Evolutionary conservation across 1,284 basidiomycete species (phyloP), one percentile per base, ranked within the genome.

Genomic region (Cystobasidium sp.): DNA sequence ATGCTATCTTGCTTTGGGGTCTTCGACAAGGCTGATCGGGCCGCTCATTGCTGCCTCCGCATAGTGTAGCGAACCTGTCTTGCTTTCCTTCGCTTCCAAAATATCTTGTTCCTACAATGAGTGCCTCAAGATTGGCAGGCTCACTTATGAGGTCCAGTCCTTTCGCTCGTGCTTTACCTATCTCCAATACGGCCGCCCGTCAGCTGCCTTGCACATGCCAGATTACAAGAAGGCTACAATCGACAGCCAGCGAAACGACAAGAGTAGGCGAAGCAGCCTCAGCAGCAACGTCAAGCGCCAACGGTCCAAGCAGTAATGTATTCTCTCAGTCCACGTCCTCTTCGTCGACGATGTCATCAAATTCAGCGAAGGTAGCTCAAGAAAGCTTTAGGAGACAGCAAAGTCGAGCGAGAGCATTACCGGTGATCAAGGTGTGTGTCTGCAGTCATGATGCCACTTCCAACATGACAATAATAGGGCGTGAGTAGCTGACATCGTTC

Each of bases 381-480:
- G 70, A 52, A 31, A 73, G 70, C 63, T 61, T 62, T 41, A 52
- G 43, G 24, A 49, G 63, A 37, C 58, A 56, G 53, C 55, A 53
- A 51, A 43, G 53, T 22, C 55, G 59, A 59, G 62, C 61, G 22
- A 41, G 66, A 46, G 31, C 66, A 24, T 37, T 75, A 18, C 74
- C 74, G 37, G 62, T 72, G 62, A 75, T 75, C 51, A 75, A 75
- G 58, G 74, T 72, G 20, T 16, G 74, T 51, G 14, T 44, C 31
- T 63, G 43, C 43, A 47, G 59, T 62, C n/a, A 7, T 20, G 39
- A n/a, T 14, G 24, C 37, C 3, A 14, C 43, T 46, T 22, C 20
- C 44, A 49, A 4, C 47, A 37, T 22, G 14, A n/a, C 20, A 47
- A n/a, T 44, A 8, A 22, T 46, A 12, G 16, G 5, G 39, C 24